Conservation (phyloP, 495 filamentous ascomycete species). For the Penicillium nucicola region DNA sequence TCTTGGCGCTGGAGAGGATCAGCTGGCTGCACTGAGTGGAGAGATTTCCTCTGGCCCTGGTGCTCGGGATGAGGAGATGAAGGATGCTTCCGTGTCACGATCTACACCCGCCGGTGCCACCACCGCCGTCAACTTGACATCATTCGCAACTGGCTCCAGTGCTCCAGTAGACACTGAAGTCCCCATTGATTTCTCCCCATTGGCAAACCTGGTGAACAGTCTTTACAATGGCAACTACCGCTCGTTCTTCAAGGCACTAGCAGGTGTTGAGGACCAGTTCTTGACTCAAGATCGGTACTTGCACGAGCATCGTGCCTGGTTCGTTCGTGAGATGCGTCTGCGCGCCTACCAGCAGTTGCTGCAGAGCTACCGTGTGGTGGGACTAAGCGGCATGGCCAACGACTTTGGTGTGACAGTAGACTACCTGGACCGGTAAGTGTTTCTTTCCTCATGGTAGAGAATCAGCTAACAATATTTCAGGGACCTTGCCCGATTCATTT, state of each 20-base stretch:
- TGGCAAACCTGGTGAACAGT: constrained; percentile 83
- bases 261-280: constrained; percentile 91
- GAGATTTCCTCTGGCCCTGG: constrained; percentile 75
- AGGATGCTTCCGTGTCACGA: constrained; percentile 51
- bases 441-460: not conserved
- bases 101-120: constrained; percentile 56
- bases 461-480: constrained; percentile 39
- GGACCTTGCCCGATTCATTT: constrained; percentile 96
- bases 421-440: constrained; percentile 79
- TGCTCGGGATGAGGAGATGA: constrained; percentile 75
- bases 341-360: constrained; percentile 93
- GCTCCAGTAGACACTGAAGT: constrained; percentile 71
- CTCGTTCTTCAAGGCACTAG: constrained; percentile 86
- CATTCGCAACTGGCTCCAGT: constrained; percentile 63
- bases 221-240: constrained; percentile 92
- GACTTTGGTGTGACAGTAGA: constrained; percentile 96
- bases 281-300: constrained; percentile 90
- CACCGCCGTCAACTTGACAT: constrained; percentile 78
- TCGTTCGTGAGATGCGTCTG: constrained; percentile 95
- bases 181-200: constrained; percentile 73
- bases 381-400: constrained; percentile 88
- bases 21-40: constrained; percentile 71
- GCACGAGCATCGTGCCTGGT: constrained; percentile 91
- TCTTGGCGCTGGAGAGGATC: constrained; percentile 83
- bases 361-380: constrained; percentile 97